Conservation (phyloP, 495 filamentous ascomycete species). For the Penicillium coffeae region DNA sequence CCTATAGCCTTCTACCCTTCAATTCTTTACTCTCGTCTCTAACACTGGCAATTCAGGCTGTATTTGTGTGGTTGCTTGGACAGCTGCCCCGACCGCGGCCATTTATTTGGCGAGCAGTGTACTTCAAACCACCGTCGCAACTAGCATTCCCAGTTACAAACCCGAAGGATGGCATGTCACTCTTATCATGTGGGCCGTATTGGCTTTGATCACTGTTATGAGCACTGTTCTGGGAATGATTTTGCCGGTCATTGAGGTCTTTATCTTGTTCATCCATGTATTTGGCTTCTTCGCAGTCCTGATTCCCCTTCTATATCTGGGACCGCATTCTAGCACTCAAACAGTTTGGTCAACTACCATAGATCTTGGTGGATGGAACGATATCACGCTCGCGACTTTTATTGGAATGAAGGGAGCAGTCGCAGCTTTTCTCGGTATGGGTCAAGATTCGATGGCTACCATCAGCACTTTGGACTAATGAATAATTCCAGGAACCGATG, state of each 20-base stretch:
- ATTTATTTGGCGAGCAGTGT: slow-evolving; percentile 1
- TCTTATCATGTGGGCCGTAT: not conserved
- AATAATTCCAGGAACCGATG: not conserved
- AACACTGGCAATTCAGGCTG: not conserved
- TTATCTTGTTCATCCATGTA: not conserved
- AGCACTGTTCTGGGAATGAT: not conserved
- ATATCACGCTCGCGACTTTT: slow-evolving; percentile 1
- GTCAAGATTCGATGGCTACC: not conserved
- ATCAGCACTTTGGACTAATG: not conserved
- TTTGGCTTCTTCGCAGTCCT: slow-evolving; percentile 1
- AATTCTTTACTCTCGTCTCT: not conserved
- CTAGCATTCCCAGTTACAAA: not conserved
- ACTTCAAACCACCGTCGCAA: not conserved
- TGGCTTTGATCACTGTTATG: not conserved
- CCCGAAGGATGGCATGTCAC: slow-evolving; percentile 2
- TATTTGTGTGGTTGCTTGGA: not conserved
- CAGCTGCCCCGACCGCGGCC: not conserved
- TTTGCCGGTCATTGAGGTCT: not conserved
- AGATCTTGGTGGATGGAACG: not conserved
- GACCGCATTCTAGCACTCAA: not conserved
- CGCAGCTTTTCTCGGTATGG: not conserved
- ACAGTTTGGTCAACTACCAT: not conserved
- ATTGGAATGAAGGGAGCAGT: slow-evolving; percentile 1
- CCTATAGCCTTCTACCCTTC: not conserved
- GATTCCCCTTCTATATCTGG: not conserved